phyloP scores from a whole-genome alignment of 805 yeast genomes.

The Kodamaea laetipori region DNA sequence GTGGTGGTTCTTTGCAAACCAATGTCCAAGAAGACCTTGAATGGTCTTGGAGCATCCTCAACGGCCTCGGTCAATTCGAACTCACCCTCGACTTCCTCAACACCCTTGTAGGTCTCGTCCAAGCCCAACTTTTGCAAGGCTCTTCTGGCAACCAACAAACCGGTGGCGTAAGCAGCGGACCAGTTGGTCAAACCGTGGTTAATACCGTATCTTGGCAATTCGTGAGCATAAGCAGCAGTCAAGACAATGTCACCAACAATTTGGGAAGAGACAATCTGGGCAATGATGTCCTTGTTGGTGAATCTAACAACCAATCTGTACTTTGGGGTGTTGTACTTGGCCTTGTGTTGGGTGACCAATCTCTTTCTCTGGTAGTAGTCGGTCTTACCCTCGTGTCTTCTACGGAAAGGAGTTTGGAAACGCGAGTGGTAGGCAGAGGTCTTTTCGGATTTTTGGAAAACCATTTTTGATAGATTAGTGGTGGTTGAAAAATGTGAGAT shows the following conservation, averaged over 20 bases:
- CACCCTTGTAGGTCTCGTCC: constrained; percentile 98
- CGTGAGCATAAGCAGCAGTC: constrained; percentile 98
- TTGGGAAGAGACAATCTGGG: constrained; percentile 95
- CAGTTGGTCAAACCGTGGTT: constrained; percentile 99
- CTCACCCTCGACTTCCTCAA: constrained; percentile 99
- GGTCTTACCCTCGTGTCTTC: constrained; percentile 99
- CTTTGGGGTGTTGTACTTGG: constrained; percentile 99
- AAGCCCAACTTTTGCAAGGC: constrained; percentile 95
- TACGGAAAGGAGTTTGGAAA: constrained; percentile 99
- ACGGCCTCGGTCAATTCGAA: constrained; percentile 97
- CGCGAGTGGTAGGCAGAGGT: constrained; percentile 96
- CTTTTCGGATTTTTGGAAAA: constrained; percentile 72
- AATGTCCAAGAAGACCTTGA: constrained; percentile 98
- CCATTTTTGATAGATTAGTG: constrained; percentile 51
- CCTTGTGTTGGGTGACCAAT: constrained; percentile 99
- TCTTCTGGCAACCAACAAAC: constrained; percentile 98
- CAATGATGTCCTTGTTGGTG: constrained; percentile 99
- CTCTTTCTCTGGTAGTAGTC: constrained; percentile 99
- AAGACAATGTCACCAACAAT: constrained; percentile 95
- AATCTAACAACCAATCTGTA: constrained; percentile 99
- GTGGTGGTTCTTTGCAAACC: constrained; percentile 99
- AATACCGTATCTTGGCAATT: constrained; percentile 97
- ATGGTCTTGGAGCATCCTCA: constrained; percentile 99
- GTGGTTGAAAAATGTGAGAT: constrained; percentile 9
- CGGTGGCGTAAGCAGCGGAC: constrained; percentile 99